phyloP scores from a whole-genome alignment of 345 rosid species.

The Viola odorata region DNA sequence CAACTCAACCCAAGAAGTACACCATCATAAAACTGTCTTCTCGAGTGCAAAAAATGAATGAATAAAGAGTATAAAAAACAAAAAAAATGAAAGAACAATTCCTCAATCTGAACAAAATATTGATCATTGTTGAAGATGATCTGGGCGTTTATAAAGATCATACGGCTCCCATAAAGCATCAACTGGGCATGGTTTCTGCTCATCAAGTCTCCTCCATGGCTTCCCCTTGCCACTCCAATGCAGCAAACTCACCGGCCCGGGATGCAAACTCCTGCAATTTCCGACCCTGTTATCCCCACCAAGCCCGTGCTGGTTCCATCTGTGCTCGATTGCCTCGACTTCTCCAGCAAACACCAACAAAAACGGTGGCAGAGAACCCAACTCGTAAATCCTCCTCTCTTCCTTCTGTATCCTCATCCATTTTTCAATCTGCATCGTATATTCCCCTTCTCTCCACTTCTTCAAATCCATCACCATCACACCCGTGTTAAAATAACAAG shows the following conservation, averaged over 20 bases:
- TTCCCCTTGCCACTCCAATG: constrained; percentile 77
- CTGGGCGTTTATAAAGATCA: constrained; percentile 32
- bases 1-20: background rate
- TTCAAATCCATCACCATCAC: constrained; percentile 60
- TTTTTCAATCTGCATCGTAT: constrained; percentile 42
- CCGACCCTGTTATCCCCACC: constrained; percentile 67
- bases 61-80: background rate
- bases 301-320: constrained; percentile 72
- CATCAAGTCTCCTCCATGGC: constrained; percentile 59
- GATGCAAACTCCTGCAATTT: constrained; percentile 53
- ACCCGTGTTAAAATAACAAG: constrained; percentile 68
- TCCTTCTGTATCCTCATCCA: constrained; percentile 58
- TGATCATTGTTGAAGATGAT: background rate
- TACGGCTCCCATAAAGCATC: constrained; percentile 72
- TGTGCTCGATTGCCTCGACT: constrained; percentile 52
- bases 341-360: constrained; percentile 55
- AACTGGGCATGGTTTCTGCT: constrained; percentile 51
- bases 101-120: background rate
- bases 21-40: background rate
- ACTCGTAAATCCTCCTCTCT: constrained; percentile 55
- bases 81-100: background rate
- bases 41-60: background rate
- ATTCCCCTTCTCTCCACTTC: constrained; percentile 51
- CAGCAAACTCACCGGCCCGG: constrained; percentile 62
- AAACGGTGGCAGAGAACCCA: constrained; percentile 66